Evolutionary conservation across 257 asterid species (phyloP), one percentile per base, ranked within the genome.

Genomic region (Solanum lycopersicoides): DNA sequence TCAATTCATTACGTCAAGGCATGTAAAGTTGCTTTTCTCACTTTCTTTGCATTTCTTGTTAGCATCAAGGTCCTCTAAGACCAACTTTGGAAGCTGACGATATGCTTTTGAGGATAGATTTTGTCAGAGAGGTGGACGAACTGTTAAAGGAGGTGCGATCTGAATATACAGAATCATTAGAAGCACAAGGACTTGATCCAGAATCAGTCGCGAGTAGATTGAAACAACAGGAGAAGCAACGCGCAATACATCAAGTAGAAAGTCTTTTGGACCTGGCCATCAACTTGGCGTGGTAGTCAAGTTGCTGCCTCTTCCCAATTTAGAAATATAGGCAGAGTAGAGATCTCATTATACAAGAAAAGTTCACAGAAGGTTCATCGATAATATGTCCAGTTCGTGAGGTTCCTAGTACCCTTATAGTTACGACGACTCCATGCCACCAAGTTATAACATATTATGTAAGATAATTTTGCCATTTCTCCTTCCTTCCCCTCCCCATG

Each of bases 191-290:
- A 59, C 88, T 95, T 15, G 99, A 95, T 89, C 94, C 99, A 35
- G 96, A 94, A 90, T 88, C 98, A 32, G 97, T 95, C 30, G 99
- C 96, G 4, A 91, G 84, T 88, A 88, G 93, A 91, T 90, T 97
- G 82, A 97, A 95, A 90, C 96, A 93, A 88, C 98, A 97, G 89
- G 99, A 95, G 93, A 97, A 97, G 89, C 98, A 95, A 89, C 90
- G 96, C 72, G 94, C 96, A 63, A 94, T 97, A 74, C 90, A 69
- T 88, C 98, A 92, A 92, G 99, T 96, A 4, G 92, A 90, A 93
- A 90, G 94, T 73, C 93, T 97, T 34, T 88, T 97, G 88, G 96
- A 97, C 83, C 90, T 97, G 80, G 98, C 99, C 37, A 90, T 95
- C 89, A 90, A 91, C 90, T 92, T 97, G 92, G 88, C 87, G 47